phyloP scores from a whole-genome alignment of 2,329 filamentous ascomycete genomes.

The Fusarium tupiense region DNA sequence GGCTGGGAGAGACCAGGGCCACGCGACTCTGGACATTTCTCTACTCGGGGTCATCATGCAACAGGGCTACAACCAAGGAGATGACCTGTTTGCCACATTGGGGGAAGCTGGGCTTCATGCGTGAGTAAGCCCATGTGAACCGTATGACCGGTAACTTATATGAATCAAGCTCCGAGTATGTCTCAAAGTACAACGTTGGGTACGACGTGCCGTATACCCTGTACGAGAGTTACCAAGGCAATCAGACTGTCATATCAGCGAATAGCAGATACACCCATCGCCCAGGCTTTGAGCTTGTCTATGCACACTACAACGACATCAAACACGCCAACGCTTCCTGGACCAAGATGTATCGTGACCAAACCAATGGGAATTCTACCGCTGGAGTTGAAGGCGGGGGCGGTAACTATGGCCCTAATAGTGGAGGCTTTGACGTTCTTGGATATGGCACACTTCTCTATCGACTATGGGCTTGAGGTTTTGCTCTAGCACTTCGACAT shows the following conservation, averaged over 20 bases:
- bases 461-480: neutral
- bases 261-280: neutral
- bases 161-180: neutral
- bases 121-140: neutral
- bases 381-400: rapidly evolving
- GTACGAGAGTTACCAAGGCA: neutral
- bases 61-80: neutral
- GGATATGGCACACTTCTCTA: neutral
- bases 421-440: neutral
- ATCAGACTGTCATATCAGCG: neutral
- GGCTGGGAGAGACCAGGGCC: neutral
- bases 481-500: rapidly evolving
- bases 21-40: neutral
- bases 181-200: neutral
- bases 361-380: neutral
- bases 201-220: neutral
- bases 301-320: neutral
- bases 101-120: neutral
- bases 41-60: neutral
- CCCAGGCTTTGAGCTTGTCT: neutral
- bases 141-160: neutral
- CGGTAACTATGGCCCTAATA: neutral
- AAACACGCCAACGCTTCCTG: neutral
- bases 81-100: neutral
- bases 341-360: neutral